Conservation (phyloP, 768 basidiomycete genomes). For the Auricularia sp. region DNA sequence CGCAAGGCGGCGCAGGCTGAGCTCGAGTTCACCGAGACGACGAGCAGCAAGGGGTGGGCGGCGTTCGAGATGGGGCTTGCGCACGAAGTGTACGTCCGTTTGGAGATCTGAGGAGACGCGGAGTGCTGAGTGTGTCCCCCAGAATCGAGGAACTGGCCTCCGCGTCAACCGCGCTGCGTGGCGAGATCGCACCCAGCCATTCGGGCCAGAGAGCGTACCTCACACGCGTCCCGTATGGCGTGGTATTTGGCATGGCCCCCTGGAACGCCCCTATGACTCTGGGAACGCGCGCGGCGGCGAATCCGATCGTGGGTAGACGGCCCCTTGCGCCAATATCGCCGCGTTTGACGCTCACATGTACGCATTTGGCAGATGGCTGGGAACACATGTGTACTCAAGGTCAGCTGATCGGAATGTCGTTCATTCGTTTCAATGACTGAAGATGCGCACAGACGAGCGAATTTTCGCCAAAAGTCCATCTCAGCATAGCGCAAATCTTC, state of each 20-base stretch:
- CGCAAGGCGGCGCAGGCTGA: constrained; percentile 7
- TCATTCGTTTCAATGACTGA: not conserved
- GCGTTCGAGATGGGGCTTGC: constrained; percentile 5
- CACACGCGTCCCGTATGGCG: constrained; percentile 11
- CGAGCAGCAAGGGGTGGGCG: constrained; percentile 3
- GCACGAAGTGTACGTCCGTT: not conserved
- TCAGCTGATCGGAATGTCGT: not conserved
- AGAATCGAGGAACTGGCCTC: constrained; percentile 12
- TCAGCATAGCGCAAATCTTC: constrained; percentile 23
- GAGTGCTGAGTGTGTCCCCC: not conserved
- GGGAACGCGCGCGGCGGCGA: constrained; percentile 17
- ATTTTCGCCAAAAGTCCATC: constrained; percentile 21
- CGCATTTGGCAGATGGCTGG: constrained; percentile 19
- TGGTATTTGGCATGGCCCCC: constrained; percentile 11
- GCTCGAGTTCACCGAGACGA: constrained; percentile 11
- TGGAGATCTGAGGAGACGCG: not conserved
- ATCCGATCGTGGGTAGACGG: constrained; percentile 16
- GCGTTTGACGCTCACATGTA: not conserved
- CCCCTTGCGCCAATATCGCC: not conserved
- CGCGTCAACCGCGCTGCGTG: constrained; percentile 8
- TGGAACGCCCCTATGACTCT: constrained; percentile 15
- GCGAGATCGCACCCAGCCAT: constrained; percentile 9
- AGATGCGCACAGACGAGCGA: constrained; percentile 15
- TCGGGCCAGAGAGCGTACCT: constrained; percentile 7
- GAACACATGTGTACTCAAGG: constrained; percentile 25